A percentile compares a stretch with the other conserved stretches of the same genome.
Conservation (phyloP, 2,329 filamentous ascomycete species). For the Orbilia javanica region DNA sequence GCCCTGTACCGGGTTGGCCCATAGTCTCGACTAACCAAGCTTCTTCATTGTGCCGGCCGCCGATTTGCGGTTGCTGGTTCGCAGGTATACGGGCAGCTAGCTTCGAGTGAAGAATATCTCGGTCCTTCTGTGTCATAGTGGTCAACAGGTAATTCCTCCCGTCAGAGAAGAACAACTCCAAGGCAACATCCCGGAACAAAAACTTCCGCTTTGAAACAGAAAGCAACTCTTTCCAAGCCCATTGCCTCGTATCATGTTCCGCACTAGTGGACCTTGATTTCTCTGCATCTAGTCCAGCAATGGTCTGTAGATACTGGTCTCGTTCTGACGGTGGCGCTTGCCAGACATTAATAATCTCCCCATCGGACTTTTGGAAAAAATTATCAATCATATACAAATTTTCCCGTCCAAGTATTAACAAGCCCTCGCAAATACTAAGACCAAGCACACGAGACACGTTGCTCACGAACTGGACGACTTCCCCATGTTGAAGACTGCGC, state of each 20-base stretch:
- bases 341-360: conserved; percentile 96
- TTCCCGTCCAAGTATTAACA: conserved; percentile 92
- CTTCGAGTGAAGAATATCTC: conserved; percentile 84
- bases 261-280: conserved; percentile 72
- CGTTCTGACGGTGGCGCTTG: conserved; percentile 92
- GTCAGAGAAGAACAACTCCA: conserved; percentile 98
- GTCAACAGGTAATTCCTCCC: conserved; percentile 94
- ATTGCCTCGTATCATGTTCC: conserved; percentile 87
- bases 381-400: conserved; percentile 95
- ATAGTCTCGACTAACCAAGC: conserved; percentile 91
- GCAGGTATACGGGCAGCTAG: conserved; percentile 77
- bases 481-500: conserved; percentile 88
- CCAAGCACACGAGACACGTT: conserved; percentile 96
- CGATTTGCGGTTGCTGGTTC: conserved; percentile 75
- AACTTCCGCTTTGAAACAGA: conserved; percentile 97
- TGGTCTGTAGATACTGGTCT: conserved; percentile 94
- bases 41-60: conserved; percentile 81
- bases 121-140: conserved; percentile 77
- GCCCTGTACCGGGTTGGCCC: conserved; percentile 73
- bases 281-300: conserved; percentile 76
- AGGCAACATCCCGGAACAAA: conserved; percentile 91
- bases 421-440: conserved; percentile 90
- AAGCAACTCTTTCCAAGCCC: conserved; percentile 94
- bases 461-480: conserved; percentile 92
- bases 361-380: conserved; percentile 93